Evolutionary conservation across 495 filamentous ascomycete genomes (phyloP).

Genomic region (Daldinia bambusicola): DNA sequence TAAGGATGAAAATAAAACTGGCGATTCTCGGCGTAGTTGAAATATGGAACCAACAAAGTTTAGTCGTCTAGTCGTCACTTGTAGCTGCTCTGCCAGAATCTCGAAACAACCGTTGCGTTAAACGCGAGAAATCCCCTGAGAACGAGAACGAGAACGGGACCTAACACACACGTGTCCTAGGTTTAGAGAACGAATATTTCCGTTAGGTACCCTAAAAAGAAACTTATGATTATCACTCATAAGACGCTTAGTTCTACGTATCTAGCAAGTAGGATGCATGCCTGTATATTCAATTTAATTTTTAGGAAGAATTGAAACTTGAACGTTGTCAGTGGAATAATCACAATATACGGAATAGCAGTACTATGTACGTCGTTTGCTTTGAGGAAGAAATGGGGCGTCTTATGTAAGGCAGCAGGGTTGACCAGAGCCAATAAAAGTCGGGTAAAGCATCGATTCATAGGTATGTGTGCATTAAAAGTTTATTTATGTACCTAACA

Average conservation of each 20-base stretch:
- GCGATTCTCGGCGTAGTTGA: not conserved
- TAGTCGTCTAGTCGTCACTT: constrained; percentile 2
- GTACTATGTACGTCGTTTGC: constrained; percentile 3
- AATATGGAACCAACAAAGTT: not conserved
- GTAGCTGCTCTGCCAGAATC: not conserved
- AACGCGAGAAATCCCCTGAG: not conserved
- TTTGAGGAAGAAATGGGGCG: not conserved
- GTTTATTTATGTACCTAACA: constrained; percentile 3
- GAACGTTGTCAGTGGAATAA: not conserved
- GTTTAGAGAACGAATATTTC: not conserved
- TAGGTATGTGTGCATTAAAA: too few species aligned
- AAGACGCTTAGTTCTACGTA: not conserved
- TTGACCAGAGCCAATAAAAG: not conserved
- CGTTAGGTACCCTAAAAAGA: not conserved
- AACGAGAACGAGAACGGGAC: not conserved
- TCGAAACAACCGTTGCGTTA: not conserved
- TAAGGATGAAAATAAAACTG: not conserved
- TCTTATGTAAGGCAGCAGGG: not conserved
- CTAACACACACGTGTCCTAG: not conserved
- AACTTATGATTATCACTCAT: not conserved
- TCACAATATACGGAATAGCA: not conserved
- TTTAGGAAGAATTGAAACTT: not conserved
- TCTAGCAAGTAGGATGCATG: not conserved
- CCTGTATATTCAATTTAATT: too few species aligned
- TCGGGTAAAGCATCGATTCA: too few species aligned